phyloP scores from a whole-genome alignment of 306 rosid species.

The Pueraria montana region DNA sequence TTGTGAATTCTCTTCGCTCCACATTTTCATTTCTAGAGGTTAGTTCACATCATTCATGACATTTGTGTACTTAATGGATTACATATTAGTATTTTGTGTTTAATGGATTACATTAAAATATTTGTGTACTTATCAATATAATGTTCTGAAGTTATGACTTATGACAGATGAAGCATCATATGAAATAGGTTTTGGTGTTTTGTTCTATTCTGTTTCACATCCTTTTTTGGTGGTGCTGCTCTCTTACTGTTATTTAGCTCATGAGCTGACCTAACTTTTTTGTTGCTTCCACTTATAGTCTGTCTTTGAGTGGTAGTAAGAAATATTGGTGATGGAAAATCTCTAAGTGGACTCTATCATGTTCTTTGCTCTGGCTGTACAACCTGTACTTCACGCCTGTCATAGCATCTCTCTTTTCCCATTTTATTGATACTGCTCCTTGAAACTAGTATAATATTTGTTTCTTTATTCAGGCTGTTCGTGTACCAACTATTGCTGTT shows the following conservation, averaged over 20 bases:
- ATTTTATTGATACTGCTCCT: slow-evolving; percentile 23
- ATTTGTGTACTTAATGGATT: slow-evolving; percentile 23
- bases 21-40: slow-evolving; percentile 84
- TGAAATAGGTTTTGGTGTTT: neutral
- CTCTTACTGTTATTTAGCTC: slow-evolving; percentile 1
- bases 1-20: slow-evolving; percentile 77
- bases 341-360: slow-evolving; percentile 23
- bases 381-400: neutral
- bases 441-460: slow-evolving; percentile 43
- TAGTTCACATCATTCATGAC: slow-evolving; percentile 38
- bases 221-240: neutral
- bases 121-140: slow-evolving; percentile 25
- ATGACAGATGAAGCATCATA: slow-evolving; percentile 29
- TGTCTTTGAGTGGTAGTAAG: slow-evolving; percentile 7
- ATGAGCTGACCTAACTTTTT: slow-evolving; percentile 11
- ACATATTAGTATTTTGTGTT: neutral
- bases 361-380: slow-evolving; percentile 18
- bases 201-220: slow-evolving; percentile 30
- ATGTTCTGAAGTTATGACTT: slow-evolving; percentile 34
- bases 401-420: slow-evolving; percentile 13
- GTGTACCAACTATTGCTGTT: slow-evolving; percentile 83
- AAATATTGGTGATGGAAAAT: slow-evolving; percentile 23
- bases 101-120: neutral
- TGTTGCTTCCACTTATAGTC: slow-evolving; percentile 1
- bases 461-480: slow-evolving; percentile 65